Percentiles rank a stretch among this genome's conserved stretches.
phyloP scores from a whole-genome alignment of 768 basidiomycete species.

The Agrocybe praecox region DNA sequence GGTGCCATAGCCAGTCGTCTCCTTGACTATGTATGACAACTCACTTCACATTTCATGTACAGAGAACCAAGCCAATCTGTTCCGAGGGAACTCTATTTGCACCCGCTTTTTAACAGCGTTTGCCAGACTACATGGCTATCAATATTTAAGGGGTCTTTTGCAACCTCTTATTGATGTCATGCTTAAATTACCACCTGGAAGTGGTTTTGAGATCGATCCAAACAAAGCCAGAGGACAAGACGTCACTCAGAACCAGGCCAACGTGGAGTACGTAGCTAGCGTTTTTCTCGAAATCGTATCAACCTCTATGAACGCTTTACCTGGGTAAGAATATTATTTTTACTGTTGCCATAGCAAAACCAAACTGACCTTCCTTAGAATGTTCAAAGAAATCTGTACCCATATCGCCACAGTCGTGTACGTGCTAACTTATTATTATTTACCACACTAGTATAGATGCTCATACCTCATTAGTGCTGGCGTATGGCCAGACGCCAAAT shows the following conservation, averaged over 20 bases:
- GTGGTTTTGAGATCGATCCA: slow-evolving; percentile 81
- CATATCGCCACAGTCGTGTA: slow-evolving; percentile 82
- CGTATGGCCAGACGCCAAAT: slow-evolving; percentile 80
- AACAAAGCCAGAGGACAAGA: slow-evolving; percentile 58
- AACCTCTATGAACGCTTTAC: slow-evolving; percentile 68
- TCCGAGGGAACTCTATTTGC: slow-evolving; percentile 86
- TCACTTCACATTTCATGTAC: slow-evolving; percentile 6
- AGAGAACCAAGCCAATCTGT: slow-evolving; percentile 83
- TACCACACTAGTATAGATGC: background rate
- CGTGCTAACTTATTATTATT: slow-evolving; percentile 26
- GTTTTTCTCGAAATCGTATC: slow-evolving; percentile 77
- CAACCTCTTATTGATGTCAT: slow-evolving; percentile 78
- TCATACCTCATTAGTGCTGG: slow-evolving; percentile 41
- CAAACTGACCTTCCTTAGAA: slow-evolving; percentile 42
- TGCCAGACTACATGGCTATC: slow-evolving; percentile 88
- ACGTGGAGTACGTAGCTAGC: slow-evolving; percentile 72
- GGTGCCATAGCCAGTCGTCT: slow-evolving; percentile 42
- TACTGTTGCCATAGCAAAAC: background rate
- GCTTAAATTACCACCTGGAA: slow-evolving; percentile 68
- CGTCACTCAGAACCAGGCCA: slow-evolving; percentile 65
- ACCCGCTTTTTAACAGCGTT: slow-evolving; percentile 87
- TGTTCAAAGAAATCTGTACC: slow-evolving; percentile 85
- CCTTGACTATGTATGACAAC: background rate
- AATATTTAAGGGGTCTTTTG: slow-evolving; percentile 82
- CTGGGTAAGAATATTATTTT: slow-evolving; percentile 55